phyloP scores from a whole-genome alignment of 2,329 filamentous ascomycete species.

The Thielaviopsis cerberus region DNA sequence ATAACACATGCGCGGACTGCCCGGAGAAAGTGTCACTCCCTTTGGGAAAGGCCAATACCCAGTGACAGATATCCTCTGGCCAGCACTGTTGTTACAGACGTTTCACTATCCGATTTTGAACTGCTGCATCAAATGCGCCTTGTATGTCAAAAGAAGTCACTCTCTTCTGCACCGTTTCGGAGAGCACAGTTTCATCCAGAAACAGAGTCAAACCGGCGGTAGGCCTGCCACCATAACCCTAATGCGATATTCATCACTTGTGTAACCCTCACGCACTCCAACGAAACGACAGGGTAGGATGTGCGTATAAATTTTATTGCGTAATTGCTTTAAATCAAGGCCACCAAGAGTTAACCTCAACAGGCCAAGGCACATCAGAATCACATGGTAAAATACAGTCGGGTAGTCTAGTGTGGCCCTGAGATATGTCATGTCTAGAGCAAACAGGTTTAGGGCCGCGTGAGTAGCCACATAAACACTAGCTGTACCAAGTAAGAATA shows the following conservation, averaged over 20 bases:
- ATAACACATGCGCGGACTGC: too few relatives aligned
- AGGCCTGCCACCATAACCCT: neutral
- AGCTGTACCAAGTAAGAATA: slow-evolving; percentile 92
- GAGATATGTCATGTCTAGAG: neutral
- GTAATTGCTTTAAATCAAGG: neutral
- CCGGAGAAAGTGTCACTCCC: too few relatives aligned
- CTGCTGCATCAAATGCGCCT: too few relatives aligned
- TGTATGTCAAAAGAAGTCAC: too few relatives aligned
- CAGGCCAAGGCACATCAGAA: neutral
- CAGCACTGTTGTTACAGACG: too few relatives aligned
- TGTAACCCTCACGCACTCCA: neutral
- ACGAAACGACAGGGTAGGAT: too few relatives aligned
- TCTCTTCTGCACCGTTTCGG: too few relatives aligned
- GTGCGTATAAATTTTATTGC: neutral
- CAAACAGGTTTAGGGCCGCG: slow-evolving; percentile 21
- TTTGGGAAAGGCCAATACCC: too few relatives aligned
- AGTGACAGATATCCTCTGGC: too few relatives aligned
- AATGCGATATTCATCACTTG: neutral
- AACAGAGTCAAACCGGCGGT: too few relatives aligned
- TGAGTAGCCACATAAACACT: slow-evolving; percentile 73
- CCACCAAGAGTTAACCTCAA: neutral
- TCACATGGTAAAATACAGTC: neutral
- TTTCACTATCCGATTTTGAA: too few relatives aligned
- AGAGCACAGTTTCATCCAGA: too few relatives aligned
- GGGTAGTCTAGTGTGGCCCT: neutral